Base-by-base conservation (phyloP, 768 basidiomycete genomes). In the Hypholoma fasciculare region DNA sequence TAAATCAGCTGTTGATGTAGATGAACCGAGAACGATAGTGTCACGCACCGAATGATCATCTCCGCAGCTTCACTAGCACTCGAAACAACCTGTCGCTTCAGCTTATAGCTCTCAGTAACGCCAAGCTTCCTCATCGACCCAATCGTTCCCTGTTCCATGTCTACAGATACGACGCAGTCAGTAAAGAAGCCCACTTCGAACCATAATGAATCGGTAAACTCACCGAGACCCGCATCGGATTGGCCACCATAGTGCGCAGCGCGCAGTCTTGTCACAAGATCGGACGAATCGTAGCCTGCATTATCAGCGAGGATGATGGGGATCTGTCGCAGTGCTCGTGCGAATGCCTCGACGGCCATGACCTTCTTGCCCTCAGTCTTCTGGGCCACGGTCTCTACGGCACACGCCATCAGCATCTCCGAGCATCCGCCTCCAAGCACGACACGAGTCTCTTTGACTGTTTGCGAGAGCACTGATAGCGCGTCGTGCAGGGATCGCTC, bases 401-500 rank as follows among this genome's bases (percentile, higher is more conserved):
- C 90, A 64, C 91, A 93, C 65, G 87, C 88, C 97, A 99, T 99
- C 64, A 94, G 72, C 95, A 97, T 98, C 78, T 99, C 97, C 1
- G 95, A 88, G 73, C 97, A 99, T 30, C 97, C 97, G 49, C 97
- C 97, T 4, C 97, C 97, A 27, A 98, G 87, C 2, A 94, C 91
- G 2, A 93, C 84, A 39, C 97, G 84, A 1, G 96, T 96, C 79
- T 99, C 97, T 76, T 94, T 96, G 61, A 97, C 94, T 0, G 96
- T 98, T 69, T 99, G 97, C 14, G 96, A 96, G 14, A 99, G 82
- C 4, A 99, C 97, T 0, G 94, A 96, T 9, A 99, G 88, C 3
- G 97, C 97, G 64, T 99, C 97, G 69, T 98, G 97, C 46, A 99
- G 77, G 1, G 96, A 98, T 11, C 97, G 89, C 68, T 98, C 97